A percentile compares a stretch with the other conserved stretches of the same genome.
These are phyloP conservation scores for Cyberlindnera euphorbiiphila DNA, from an alignment of 805 yeast genomes.

Conservation along the genomic window DNA sequence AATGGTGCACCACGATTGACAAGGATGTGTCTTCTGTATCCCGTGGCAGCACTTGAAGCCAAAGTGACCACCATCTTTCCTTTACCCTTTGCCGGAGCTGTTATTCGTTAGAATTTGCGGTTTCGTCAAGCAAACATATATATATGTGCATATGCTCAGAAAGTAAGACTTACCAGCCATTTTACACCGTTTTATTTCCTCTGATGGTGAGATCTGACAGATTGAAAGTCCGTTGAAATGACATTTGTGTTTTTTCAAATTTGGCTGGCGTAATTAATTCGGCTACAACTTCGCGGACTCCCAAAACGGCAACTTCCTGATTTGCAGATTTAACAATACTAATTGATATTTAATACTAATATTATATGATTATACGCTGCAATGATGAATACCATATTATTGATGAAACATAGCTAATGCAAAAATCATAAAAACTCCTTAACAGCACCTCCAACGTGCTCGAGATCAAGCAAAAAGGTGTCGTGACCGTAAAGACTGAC, in stretches of 20 bases:
- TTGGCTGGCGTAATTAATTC: too few relatives aligned
- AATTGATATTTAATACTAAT: too few relatives aligned
- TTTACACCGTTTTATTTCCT: neutral
- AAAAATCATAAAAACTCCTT: conserved; percentile 45
- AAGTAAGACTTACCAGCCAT: conserved; percentile 6
- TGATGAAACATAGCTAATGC: neutral
- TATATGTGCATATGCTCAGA: neutral
- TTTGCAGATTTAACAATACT: too few relatives aligned
- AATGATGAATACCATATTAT: too few relatives aligned
- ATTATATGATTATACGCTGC: too few relatives aligned
- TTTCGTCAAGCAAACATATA: neutral
- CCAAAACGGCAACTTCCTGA: too few relatives aligned
- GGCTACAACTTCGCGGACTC: too few relatives aligned
- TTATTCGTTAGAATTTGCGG: neutral
- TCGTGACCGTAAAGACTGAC: conserved; percentile 87
- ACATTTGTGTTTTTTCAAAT: too few relatives aligned
- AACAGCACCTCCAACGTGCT: conserved; percentile 77
- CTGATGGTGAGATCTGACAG: too few relatives aligned
- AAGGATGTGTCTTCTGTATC: conserved; percentile 74
- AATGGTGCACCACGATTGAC: conserved; percentile 79
- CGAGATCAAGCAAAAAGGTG: conserved; percentile 76
- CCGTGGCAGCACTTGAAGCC: conserved; percentile 87
- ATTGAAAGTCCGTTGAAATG: too few relatives aligned
- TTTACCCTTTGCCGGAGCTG: conserved; percentile 58
- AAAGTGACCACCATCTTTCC: conserved; percentile 75